Percentiles rank a stretch among this genome's conserved stretches.
These are phyloP conservation scores for Mrakia hoshinonis DNA, from an alignment of 768 basidiomycete genomes.

Conservation along the genomic window DNA sequence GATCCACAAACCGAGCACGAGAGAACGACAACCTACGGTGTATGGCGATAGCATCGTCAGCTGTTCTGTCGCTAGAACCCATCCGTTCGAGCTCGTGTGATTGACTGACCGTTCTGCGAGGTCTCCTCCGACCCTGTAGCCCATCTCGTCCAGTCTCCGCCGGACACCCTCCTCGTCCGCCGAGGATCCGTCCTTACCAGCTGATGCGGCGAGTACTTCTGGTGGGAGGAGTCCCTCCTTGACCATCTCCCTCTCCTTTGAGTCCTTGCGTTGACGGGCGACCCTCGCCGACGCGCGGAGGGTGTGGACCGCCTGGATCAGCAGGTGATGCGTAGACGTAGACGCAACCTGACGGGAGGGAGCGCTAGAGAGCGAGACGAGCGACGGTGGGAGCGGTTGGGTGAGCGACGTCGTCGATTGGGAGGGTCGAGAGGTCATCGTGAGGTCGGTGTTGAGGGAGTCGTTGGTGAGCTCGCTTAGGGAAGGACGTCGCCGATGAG, in stretches of 20 bases:
- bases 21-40: conserved; percentile 63
- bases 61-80: not conserved
- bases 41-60: not conserved
- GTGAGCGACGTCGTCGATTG: not conserved
- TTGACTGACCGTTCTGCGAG: conserved; percentile 66
- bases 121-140: conserved; percentile 75
- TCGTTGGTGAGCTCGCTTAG: too few species aligned
- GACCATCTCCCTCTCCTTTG: conserved; percentile 67
- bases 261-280: conserved; percentile 58
- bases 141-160: conserved; percentile 68
- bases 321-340: conserved; percentile 51
- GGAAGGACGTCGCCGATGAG: too few species aligned
- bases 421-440: conserved; percentile 3
- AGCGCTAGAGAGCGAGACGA: conserved; percentile 36
- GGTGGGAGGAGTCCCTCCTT: conserved; percentile 58
- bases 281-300: conserved; percentile 65
- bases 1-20: conserved; percentile 64
- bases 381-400: conserved; percentile 32
- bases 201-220: conserved; percentile 29
- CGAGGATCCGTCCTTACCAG: conserved; percentile 46
- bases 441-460: not conserved
- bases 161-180: conserved; percentile 68
- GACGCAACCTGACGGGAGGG: conserved; percentile 37
- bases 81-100: not conserved
- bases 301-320: conserved; percentile 68